Evolutionary conservation across 306 rosid species (phyloP).

Genomic region (Medicago arabica): DNA sequence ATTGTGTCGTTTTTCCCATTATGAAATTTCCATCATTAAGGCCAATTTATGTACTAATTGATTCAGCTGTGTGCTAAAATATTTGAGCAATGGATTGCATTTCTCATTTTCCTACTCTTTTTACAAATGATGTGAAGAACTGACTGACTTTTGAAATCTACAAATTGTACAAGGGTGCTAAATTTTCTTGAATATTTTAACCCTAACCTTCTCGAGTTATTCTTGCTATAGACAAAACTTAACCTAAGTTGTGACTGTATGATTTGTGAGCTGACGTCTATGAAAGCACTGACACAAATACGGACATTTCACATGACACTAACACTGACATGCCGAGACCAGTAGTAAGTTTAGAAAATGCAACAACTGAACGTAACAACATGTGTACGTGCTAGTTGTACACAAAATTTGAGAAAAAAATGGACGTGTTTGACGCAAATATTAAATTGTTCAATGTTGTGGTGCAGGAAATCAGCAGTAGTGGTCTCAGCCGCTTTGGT

Average conservation of each 20-base stretch:
- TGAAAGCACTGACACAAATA: not conserved
- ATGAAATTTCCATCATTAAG: too few species aligned
- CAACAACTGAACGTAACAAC: not conserved
- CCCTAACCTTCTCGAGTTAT: not conserved
- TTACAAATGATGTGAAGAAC: too few species aligned
- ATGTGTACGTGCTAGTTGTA: not conserved
- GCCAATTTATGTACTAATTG: too few species aligned
- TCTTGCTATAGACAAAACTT: slow-evolving; percentile 1
- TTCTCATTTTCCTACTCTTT: too few species aligned
- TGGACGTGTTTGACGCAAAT: not conserved
- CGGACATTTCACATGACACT: too few species aligned
- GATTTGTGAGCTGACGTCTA: not conserved
- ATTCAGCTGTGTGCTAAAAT: too few species aligned
- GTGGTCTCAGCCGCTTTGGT: slow-evolving; percentile 79
- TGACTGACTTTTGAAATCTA: too few species aligned
- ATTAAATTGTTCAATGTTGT: slow-evolving; percentile 35
- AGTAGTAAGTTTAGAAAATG: not conserved
- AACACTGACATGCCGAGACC: too few species aligned
- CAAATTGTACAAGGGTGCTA: not conserved
- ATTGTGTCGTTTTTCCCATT: too few species aligned
- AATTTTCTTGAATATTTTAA: too few species aligned
- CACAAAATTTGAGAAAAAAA: not conserved
- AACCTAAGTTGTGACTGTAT: not conserved
- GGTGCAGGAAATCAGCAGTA: slow-evolving; percentile 72
- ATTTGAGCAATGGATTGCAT: too few species aligned